phyloP scores from a whole-genome alignment of 2,329 filamentous ascomycete species.

The Aspergillus clavatus region DNA sequence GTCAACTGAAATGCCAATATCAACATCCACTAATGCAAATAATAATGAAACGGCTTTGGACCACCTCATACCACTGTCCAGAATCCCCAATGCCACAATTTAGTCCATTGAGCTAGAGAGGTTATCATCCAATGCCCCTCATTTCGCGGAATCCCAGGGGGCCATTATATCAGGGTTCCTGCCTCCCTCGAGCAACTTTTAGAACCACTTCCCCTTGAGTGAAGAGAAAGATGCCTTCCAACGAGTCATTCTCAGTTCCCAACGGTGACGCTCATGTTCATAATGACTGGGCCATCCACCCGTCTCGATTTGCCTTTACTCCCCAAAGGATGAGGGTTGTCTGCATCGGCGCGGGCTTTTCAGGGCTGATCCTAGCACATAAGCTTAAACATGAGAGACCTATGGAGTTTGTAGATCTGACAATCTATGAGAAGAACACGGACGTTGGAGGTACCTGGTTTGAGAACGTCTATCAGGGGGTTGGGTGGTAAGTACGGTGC shows the following conservation, averaged over 20 bases:
- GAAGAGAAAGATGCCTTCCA: conserved; percentile 3
- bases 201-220: no score
- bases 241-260: neutral
- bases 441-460: conserved; percentile 25
- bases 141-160: no score
- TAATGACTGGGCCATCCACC: conserved; percentile 2
- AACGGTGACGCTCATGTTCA: neutral
- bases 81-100: no score
- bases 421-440: conserved; percentile 23
- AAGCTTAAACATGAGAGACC: conserved; percentile 34
- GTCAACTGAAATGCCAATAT: no score
- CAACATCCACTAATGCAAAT: no score
- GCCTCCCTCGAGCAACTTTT: no score
- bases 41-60: no score
- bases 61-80: no score
- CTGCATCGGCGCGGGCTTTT: conserved; percentile 27
- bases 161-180: no score
- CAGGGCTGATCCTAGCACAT: conserved; percentile 37
- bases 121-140: no score
- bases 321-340: conserved; percentile 15
- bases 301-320: conserved; percentile 7
- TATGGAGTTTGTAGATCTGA: conserved; percentile 14
- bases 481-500: conserved; percentile 19
- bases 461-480: conserved; percentile 28
- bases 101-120: no score